Conservation (phyloP, 2,329 filamentous ascomycete species). For the Sporothrix curviconia region DNA sequence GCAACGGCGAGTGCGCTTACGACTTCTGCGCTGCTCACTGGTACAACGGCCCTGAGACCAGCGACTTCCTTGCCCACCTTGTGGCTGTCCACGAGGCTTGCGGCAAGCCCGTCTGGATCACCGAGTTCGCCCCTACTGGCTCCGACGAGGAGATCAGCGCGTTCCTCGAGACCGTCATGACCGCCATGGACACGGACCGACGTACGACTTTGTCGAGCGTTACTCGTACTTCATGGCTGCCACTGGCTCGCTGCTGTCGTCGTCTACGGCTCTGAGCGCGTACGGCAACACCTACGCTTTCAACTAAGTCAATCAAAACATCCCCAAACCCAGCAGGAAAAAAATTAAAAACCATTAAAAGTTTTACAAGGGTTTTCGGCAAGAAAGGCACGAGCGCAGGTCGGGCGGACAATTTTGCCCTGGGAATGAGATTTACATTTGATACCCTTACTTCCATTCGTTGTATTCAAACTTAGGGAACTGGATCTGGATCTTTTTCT, state of each 20-base stretch:
- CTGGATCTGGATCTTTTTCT: constrained; percentile 4
- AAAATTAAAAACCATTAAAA: no score
- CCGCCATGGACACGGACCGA: constrained; percentile 40
- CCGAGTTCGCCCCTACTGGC: constrained; percentile 54
- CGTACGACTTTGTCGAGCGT: constrained; percentile 43
- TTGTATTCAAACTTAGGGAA: constrained; percentile 15
- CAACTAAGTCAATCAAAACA: constrained; percentile 6
- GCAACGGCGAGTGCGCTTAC: constrained; percentile 44
- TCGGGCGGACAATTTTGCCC: constrained; percentile 8
- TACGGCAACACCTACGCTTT: constrained; percentile 47
- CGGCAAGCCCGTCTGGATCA: constrained; percentile 53
- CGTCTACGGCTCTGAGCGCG: constrained; percentile 34
- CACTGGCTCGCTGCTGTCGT: constrained; percentile 36
- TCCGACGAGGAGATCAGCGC: constrained; percentile 35
- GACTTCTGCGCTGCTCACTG: constrained; percentile 60
- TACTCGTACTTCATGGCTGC: constrained; percentile 54
- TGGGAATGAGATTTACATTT: constrained; percentile 13
- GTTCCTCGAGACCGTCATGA: constrained; percentile 46
- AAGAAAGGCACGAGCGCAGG: constrained; percentile 9
- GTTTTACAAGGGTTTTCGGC: neutral
- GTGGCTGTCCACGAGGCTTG: constrained; percentile 39
- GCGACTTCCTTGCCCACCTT: constrained; percentile 50
- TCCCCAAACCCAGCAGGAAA: neutral
- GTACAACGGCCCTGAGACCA: constrained; percentile 48
- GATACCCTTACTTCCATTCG: constrained; percentile 20